These are phyloP conservation scores for Yarrowia deformans DNA, from an alignment of 805 yeast genomes.

Conservation along the genomic window DNA sequence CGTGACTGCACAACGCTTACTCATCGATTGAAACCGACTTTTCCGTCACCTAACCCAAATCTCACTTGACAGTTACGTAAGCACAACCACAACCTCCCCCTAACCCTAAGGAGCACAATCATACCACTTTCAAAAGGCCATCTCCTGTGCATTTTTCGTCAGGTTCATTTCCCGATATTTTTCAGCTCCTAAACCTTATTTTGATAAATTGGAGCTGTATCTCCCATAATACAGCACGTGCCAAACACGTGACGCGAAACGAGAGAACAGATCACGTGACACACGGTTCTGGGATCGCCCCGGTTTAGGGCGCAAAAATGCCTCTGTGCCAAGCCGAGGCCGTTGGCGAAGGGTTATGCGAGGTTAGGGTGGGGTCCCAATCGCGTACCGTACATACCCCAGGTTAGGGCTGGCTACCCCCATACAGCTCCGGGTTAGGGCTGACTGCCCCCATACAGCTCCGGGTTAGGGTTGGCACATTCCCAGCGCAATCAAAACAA, in stretches of 20 bases:
- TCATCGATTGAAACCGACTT: neutral
- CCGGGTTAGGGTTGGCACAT: neutral
- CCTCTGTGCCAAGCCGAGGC: no score
- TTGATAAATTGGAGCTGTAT: neutral
- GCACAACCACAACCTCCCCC: neutral
- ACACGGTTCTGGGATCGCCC: no score
- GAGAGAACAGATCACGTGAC: no score
- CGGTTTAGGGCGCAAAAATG: no score
- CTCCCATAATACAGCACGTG: constrained; percentile 15
- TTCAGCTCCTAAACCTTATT: neutral
- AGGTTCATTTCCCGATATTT: no score
- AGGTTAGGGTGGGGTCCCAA: no score
- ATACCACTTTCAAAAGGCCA: no score
- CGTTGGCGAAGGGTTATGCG: neutral
- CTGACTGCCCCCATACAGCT: neutral
- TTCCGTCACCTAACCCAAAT: no score
- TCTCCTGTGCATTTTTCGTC: neutral
- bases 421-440: constrained; percentile 1
- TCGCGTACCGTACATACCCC: no score
- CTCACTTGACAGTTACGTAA: no score
- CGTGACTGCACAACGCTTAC: neutral
- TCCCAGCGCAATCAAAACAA: constrained; percentile 21
- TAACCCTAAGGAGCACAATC: neutral
- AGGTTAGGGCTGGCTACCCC: no score
- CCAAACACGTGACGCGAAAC: neutral